phyloP scores from a whole-genome alignment of 2,329 filamentous ascomycete species.

The Cercospora janseana region DNA sequence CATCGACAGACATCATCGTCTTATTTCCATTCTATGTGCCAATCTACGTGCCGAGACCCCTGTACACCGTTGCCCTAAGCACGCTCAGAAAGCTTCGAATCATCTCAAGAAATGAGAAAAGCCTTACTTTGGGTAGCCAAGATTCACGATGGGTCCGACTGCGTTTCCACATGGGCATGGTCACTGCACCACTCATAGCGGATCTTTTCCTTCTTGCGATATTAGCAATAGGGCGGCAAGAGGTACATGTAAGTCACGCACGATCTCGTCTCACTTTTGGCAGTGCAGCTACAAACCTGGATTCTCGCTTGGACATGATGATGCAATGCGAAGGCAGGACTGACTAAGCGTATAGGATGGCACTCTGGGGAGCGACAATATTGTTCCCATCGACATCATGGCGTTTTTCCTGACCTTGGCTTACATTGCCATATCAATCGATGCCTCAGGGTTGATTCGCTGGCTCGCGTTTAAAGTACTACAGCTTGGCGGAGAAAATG shows the following conservation, averaged over 20 bases:
- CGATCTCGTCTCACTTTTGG: not conserved
- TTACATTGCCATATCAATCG: conserved; percentile 75
- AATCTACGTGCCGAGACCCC: conserved; percentile 55
- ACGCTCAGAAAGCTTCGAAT: conserved; percentile 52
- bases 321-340: too few relatives aligned
- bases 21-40: conserved; percentile 68
- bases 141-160: conserved; percentile 39
- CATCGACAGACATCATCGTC: conserved; percentile 60
- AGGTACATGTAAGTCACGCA: conserved; percentile 57
- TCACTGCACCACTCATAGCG: conserved; percentile 68
- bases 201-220: conserved; percentile 71
- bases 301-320: not conserved
- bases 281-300: not conserved
- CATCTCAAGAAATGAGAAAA: conserved; percentile 44
- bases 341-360: conserved; percentile 48
- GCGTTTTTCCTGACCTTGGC: conserved; percentile 68
- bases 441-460: conserved; percentile 70
- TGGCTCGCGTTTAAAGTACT: conserved; percentile 70
- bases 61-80: conserved; percentile 50
- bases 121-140: not conserved
- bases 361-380: conserved; percentile 63
- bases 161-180: conserved; percentile 65
- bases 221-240: conserved; percentile 62
- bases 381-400: conserved; percentile 71
- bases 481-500: conserved; percentile 64